Evolutionary conservation across 345 rosid species (phyloP), one percentile per base, ranked within the genome.

Genomic region (Abelmoschus esculentus): DNA sequence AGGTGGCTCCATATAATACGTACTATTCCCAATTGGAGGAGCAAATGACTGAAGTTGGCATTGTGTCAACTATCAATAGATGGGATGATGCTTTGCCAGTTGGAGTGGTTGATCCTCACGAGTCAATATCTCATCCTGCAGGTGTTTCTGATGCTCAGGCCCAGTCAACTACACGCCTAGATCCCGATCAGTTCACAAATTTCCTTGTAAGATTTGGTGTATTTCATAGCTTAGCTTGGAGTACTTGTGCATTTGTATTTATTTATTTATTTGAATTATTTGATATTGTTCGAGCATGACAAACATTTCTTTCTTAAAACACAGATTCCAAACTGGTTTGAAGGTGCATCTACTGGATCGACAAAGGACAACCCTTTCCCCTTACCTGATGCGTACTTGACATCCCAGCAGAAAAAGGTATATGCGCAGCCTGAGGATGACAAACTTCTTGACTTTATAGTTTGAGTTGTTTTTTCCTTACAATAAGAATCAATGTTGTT

Each of bases 1-100:
- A 96, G 99, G 97, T 96, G 75, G 98, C 97, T 63, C 99, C 99
- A 57, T 96, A 96, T 72, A 96, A 96, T 81, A 90, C 99, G 46
- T 92, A 81, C 81, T 92, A 96, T 77, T 77, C 96, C 71, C 87
- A 85, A 74, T 83, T 96, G 88, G 97, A 83, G 88, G 95, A 86
- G 77, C 98, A 96, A 83, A 83, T 96, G 96, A 77, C 78, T 22
- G 95, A 92, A 75, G 95, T 79, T 42, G 98, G 97, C 74, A 74
- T 96, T 79, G 85, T 84, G 69, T 83, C 89, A 84, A 86, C 79
- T 40, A 80, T 86, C 76, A 96, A 92, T 84, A 85, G 83, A 78
- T 96, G 99, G 99, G 86, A 92, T 79, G 91, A 90, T 77, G 87
- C 90, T 55, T 80, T 92, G 80, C 76, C 95, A 52, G 74, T 92